Conservation (phyloP, 2,329 filamentous ascomycete species). For the Phialophora tarda region DNA sequence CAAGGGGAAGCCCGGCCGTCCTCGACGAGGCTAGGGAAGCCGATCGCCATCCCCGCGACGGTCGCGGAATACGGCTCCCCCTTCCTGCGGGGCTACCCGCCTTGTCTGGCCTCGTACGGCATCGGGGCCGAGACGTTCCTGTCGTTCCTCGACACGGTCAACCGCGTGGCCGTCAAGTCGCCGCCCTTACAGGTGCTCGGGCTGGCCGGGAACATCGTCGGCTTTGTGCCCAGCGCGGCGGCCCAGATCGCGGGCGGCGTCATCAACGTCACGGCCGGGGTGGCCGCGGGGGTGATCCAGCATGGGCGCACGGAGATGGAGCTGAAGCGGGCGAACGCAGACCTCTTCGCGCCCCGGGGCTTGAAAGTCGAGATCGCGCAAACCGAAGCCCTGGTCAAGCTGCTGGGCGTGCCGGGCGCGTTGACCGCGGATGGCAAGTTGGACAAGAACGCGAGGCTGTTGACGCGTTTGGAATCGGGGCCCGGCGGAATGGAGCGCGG, state of each 20-base stretch:
- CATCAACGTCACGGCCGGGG: constrained; percentile 40
- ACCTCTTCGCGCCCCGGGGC: constrained; percentile 40
- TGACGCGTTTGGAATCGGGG: constrained; percentile 14
- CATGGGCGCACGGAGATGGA: constrained; percentile 40
- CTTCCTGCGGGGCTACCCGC: constrained; percentile 27
- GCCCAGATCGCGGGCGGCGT: constrained; percentile 39
- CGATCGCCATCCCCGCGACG: constrained; percentile 24
- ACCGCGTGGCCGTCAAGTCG: constrained; percentile 39
- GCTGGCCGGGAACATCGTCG: constrained; percentile 40
- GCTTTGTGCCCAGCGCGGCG: constrained; percentile 39
- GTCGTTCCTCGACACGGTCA: constrained; percentile 42
- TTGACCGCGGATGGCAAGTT: constrained; percentile 40
- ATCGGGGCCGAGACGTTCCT: constrained; percentile 52
- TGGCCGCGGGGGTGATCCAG: constrained; percentile 37
- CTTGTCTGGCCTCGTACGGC: constrained; percentile 48
- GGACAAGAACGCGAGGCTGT: constrained; percentile 34
- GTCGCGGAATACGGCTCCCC: constrained; percentile 11
- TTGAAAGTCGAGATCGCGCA: constrained; percentile 42
- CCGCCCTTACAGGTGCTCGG: constrained; percentile 42
- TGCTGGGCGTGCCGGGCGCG: constrained; percentile 40
- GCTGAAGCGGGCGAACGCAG: constrained; percentile 39
- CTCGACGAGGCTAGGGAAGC: constrained; percentile 9
- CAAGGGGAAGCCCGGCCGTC: neutral
- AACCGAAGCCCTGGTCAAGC: constrained; percentile 41
- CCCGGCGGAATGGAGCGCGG: neutral